Conservation (phyloP, 148 eudicot species). For the Tetragonia tetragonoides region DNA sequence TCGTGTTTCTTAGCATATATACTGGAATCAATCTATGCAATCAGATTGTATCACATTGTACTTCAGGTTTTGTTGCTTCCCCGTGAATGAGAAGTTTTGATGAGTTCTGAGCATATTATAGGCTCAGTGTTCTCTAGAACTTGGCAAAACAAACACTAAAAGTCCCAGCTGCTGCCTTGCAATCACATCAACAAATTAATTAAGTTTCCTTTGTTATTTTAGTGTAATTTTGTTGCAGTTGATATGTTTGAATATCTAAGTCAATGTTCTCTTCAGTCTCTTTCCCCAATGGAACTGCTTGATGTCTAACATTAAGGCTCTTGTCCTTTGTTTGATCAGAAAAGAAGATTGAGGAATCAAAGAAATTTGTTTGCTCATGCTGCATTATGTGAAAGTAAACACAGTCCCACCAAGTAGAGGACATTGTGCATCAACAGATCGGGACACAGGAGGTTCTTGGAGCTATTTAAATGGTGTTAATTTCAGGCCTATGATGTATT, state of each 20-base stretch:
- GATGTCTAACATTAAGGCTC: neutral
- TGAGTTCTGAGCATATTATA: neutral
- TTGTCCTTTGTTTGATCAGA: conserved; percentile 43
- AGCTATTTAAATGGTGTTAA: neutral
- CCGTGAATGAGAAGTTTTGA: neutral
- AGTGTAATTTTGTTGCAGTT: too few species aligned
- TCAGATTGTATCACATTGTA: too few species aligned
- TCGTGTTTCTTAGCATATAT: too few species aligned
- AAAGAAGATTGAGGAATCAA: conserved; percentile 82
- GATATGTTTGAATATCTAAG: too few species aligned
- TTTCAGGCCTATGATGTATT: conserved; percentile 9
- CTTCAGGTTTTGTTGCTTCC: neutral
- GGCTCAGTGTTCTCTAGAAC: too few species aligned
- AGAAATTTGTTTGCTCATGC: conserved; percentile 67
- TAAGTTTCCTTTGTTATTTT: too few species aligned
- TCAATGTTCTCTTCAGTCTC: neutral
- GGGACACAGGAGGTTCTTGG: conserved; percentile 7
- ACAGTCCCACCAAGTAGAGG: conserved; percentile 9
- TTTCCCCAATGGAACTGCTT: neutral
- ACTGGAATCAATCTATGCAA: too few species aligned
- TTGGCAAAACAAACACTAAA: too few species aligned
- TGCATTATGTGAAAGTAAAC: conserved; percentile 57
- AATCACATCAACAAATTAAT: too few species aligned
- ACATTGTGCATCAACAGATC: conserved; percentile 20
- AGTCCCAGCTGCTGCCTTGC: too few species aligned